phyloP scores from a whole-genome alignment of 805 yeast genomes.

The Starmerella potacharoeniae region DNA sequence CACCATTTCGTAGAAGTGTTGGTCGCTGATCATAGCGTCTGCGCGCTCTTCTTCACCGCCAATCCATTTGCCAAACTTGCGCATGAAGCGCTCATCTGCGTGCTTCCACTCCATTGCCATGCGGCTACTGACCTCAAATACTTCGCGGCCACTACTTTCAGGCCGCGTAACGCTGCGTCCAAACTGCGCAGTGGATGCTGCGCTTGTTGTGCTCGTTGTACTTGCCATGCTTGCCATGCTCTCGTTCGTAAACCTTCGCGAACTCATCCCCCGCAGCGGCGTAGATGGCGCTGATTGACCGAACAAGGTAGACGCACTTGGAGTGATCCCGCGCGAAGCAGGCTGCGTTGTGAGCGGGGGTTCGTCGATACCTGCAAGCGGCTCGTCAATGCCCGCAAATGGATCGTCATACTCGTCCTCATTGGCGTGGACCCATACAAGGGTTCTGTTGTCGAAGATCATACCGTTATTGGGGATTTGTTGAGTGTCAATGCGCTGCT shows the following conservation, averaged over 20 bases:
- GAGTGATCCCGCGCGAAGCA: too few species aligned
- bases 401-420: constrained; percentile 24
- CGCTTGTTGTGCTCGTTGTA: constrained; percentile 8
- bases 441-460: constrained; percentile 21
- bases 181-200: not conserved
- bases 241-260: constrained; percentile 8
- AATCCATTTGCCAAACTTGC: constrained; percentile 26
- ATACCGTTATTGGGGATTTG: constrained; percentile 13
- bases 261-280: not conserved
- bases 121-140: constrained; percentile 18
- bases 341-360: too few species aligned
- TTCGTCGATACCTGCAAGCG: not conserved
- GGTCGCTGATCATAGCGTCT: constrained; percentile 15
- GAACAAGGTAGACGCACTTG: not conserved
- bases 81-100: constrained; percentile 23
- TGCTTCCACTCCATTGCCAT: constrained; percentile 21
- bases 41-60: constrained; percentile 21
- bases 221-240: constrained; percentile 13
- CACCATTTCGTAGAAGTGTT: constrained; percentile 24
- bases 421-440: constrained; percentile 22
- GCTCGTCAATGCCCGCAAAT: constrained; percentile 21
- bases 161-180: constrained; percentile 19
- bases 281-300: not conserved
- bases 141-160: constrained; percentile 19
- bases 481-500: constrained; percentile 4